Base-by-base conservation (phyloP, 768 basidiomycete species). In the Hebeloma cylindrosporum region DNA sequence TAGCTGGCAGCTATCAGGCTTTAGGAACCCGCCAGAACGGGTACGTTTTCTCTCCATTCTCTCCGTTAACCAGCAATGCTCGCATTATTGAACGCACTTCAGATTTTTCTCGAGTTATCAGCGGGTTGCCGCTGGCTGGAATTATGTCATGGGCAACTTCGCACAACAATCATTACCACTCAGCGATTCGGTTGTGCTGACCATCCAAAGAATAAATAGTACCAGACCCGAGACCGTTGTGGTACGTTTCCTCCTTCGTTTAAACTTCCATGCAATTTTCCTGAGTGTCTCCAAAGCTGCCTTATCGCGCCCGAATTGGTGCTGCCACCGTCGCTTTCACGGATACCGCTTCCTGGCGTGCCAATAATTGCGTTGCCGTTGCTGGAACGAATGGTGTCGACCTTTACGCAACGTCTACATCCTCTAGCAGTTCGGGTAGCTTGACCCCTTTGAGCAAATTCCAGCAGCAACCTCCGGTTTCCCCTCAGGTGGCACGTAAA, bases 231-330 rank as follows among this genome's bases (percentile, higher is more conserved):
- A 79, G 25, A 73, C 66, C 3, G 56, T 82, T 45, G 66, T 64
- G 2, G 80, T 79, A 46, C 45, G 72, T 60, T 14, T 11, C 32
- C 27, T 22, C 14, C 11, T 11, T 16, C 10, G 13, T 13, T 18
- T 14, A 6, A 5, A 10, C 20, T 23, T 6, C 21, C 17, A 23
- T 2, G 17, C 11, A 8, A 27, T 17, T 16, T 23, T 16, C 30
- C 4, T 7, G 14, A 13, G 10, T 17, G 5, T n/a, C 22, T 9
- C 25, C 11, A 27, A 37, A 82, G 79, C 51, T 83, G 34, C 80
- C 82, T 4, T 83, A 81, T 55, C 74, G 78, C 28, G 77, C 79
- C 5, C 73, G 78, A 31, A 64, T 82, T 43, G 69, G 70, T 8
- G 57, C 74, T 1, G 56, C 61, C 2, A 61, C 74, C 8, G 62